Evolutionary conservation across 2,329 filamentous ascomycete species (phyloP).

Genomic region (Phyllosticta ampelicida): DNA sequence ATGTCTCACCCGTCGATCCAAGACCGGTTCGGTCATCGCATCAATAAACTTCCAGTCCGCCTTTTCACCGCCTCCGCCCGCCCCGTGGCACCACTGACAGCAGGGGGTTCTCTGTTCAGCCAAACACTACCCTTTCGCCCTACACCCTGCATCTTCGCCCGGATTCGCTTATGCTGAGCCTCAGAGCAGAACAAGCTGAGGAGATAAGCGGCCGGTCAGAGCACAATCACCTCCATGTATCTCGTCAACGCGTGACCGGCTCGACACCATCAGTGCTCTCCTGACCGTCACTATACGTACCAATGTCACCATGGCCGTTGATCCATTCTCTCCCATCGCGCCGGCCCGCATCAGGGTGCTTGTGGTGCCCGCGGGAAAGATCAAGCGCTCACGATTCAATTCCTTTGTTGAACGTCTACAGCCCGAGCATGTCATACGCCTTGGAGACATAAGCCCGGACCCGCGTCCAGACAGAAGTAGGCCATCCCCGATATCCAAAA

Average conservation of each 20-base stretch:
- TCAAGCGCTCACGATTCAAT: slow-evolving; percentile 70
- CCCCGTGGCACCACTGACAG: neutral
- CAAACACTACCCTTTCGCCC: neutral
- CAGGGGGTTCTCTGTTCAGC: neutral
- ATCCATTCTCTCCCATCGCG: slow-evolving; percentile 81
- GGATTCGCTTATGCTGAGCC: neutral
- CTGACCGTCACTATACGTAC: slow-evolving; percentile 1
- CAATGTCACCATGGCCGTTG: slow-evolving; percentile 66
- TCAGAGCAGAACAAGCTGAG: neutral
- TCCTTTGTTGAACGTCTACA: slow-evolving; percentile 69
- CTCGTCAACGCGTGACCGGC: neutral
- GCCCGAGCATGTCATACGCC: slow-evolving; percentile 66
- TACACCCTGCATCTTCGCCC: neutral
- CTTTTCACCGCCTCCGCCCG: neutral
- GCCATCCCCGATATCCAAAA: slow-evolving; percentile 21
- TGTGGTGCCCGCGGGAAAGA: slow-evolving; percentile 75
- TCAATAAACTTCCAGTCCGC: neutral
- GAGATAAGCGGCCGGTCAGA: neutral
- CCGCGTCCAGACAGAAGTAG: slow-evolving; percentile 75
- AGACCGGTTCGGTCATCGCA: neutral
- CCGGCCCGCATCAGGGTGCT: slow-evolving; percentile 84
- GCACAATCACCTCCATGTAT: neutral
- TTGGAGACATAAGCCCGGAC: slow-evolving; percentile 81
- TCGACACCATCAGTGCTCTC: neutral
- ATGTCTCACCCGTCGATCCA: neutral